Base-by-base conservation (phyloP, 331 rosid species). In the Rhamnella rubrinervis region DNA sequence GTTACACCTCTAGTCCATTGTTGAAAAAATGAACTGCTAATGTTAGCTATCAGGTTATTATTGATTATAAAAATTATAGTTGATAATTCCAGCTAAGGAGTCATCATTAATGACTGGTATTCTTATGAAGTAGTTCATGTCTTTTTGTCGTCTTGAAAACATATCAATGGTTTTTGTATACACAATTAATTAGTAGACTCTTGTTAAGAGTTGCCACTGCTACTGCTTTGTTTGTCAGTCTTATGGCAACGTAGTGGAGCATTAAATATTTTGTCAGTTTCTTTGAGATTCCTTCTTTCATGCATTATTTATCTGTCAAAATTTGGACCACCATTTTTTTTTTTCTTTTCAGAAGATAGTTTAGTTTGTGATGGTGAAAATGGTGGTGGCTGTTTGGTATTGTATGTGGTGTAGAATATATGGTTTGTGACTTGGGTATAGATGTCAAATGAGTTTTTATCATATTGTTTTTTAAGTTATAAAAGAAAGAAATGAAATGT, bases 381-480 rank as follows among this genome's bases (percentile, higher is more conserved):
- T 31, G 51, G 8, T 50, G 68, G 64, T 14, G 44, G 19, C 60
- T 69, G 65, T 65, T 63, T 52, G 63, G 26, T 65, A 18, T 40
- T 14, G 71, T 51, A 35, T 70, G 62, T 70, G 74, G 53, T 80
- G 67, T 47, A 37, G 41, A 74, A 56, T 35, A 23, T 15, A 31
- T 59, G 70, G 61, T 16, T 4, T 74, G 50, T 64, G 26, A 8
- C 5, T 63, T 26, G 26, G 57, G 21, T 26, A 1, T 26, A 51
- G 14, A 16, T 15, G 9, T 12, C 4, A 6, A 16, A 52, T 52
- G 57, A 19, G 5, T 23, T 52, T 18, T 16, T 9, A 9, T 47
- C 15, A 31, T 31, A 9, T 47, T 47, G 52, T 47, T 47, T 47
- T 47, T 47, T 5, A 10, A 47, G 35, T 31, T 31, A 31, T 31